Conservation (phyloP, 2,329 filamentous ascomycete species). For the Fusarium hostae region DNA sequence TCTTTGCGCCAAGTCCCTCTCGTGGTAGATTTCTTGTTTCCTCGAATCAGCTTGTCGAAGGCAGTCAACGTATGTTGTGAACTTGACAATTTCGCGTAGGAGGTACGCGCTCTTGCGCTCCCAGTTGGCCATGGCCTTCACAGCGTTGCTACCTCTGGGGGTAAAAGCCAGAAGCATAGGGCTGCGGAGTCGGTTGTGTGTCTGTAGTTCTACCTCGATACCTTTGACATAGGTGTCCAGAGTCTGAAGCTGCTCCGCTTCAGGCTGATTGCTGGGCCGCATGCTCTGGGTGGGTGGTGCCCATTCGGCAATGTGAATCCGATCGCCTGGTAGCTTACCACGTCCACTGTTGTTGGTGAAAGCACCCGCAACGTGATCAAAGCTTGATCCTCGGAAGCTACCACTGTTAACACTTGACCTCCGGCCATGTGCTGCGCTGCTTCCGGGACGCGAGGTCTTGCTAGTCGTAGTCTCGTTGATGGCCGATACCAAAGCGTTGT, state of each 20-base stretch:
- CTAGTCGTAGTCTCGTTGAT: conserved; percentile 60
- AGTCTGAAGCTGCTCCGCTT: conserved; percentile 82
- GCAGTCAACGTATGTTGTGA: conserved; percentile 92
- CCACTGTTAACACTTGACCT: conserved; percentile 61
- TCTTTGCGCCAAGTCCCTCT: conserved; percentile 64
- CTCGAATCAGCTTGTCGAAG: conserved; percentile 76
- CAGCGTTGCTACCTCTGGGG: conserved; percentile 81
- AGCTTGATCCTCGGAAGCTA: conserved; percentile 65
- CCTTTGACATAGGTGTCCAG: conserved; percentile 83
- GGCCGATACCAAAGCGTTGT: conserved; percentile 64
- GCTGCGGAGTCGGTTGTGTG: conserved; percentile 87
- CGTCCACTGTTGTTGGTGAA: conserved; percentile 61
- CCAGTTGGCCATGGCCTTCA: conserved; percentile 94
- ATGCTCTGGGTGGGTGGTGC: conserved; percentile 88
- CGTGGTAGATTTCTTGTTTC: conserved; percentile 76
- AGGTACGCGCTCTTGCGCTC: conserved; percentile 94
- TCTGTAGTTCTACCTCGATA: conserved; percentile 85
- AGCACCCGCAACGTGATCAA: conserved; percentile 68
- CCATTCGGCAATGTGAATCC: conserved; percentile 88
- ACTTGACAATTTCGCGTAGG: conserved; percentile 94
- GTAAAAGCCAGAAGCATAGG: conserved; percentile 92
- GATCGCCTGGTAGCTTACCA: conserved; percentile 82
- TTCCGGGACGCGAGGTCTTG: conserved; percentile 60
- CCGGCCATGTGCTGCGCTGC: conserved; percentile 56
- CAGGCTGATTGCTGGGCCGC: conserved; percentile 81